phyloP scores from a whole-genome alignment of 306 rosid species.

The Sophora flavescens region DNA sequence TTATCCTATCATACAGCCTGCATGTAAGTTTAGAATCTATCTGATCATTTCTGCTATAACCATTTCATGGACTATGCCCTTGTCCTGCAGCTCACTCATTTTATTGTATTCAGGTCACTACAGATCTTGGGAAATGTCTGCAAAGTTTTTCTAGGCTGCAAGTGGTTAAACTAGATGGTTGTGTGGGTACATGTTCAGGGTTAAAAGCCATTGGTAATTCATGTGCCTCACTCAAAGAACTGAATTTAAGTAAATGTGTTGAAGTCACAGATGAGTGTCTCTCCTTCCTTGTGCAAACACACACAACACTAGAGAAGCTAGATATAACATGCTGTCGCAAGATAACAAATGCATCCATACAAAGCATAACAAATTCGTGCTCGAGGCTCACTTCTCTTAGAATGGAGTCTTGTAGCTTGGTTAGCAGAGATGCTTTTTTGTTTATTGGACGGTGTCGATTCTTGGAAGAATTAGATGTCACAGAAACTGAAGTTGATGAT shows the following conservation, averaged over 20 bases:
- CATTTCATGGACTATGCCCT: conserved; percentile 22
- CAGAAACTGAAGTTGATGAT: conserved; percentile 67
- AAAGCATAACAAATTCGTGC: conserved; percentile 64
- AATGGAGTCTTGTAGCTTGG: conserved; percentile 74
- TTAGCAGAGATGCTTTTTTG: conserved; percentile 64
- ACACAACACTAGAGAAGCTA: conserved; percentile 60
- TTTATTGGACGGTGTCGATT: conserved; percentile 66
- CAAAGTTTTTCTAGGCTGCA: conserved; percentile 52
- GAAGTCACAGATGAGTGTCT: conserved; percentile 68
- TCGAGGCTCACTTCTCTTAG: conserved; percentile 62
- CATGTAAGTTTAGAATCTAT: conserved; percentile 57
- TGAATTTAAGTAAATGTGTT: conserved; percentile 69
- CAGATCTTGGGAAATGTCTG: conserved; percentile 65
- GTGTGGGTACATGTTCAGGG: conserved; percentile 61
- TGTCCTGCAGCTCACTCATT: conserved; percentile 37
- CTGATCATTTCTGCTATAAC: conserved; percentile 1
- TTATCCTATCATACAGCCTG: conserved; percentile 62
- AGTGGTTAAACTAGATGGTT: conserved; percentile 65
- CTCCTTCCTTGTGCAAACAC: conserved; percentile 56
- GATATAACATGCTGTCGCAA: conserved; percentile 70
- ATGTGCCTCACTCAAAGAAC: conserved; percentile 63
- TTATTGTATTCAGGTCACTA: conserved; percentile 57
- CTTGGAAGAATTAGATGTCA: conserved; percentile 74
- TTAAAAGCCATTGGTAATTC: conserved; percentile 58
- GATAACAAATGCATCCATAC: conserved; percentile 62